These are phyloP conservation scores for Phytopythium ostracodes DNA, from an alignment of 352 stramenopile genomes.

Conservation along the genomic window DNA sequence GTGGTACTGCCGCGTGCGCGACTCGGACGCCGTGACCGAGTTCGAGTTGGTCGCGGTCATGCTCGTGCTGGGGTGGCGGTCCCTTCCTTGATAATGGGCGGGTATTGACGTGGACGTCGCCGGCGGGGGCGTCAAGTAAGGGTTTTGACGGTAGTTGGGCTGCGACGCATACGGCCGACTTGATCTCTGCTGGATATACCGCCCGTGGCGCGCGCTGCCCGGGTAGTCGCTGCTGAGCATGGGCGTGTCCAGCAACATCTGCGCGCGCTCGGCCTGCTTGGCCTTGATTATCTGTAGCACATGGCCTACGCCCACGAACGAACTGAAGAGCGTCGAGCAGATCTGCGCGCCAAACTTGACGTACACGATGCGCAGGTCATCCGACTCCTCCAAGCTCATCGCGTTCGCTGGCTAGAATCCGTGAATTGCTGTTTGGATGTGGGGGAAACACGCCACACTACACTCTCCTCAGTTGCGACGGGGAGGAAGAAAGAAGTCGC, in stretches of 20 bases:
- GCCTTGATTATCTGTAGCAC: conserved; percentile 44
- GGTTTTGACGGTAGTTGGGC: conserved; percentile 7
- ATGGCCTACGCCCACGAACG: conserved; percentile 63
- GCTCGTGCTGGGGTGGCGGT: conserved; percentile 11
- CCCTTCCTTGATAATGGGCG: conserved; percentile 3
- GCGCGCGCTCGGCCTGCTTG: conserved; percentile 23
- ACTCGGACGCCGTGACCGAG: conserved; percentile 20
- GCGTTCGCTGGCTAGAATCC: not conserved
- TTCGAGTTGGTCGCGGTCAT: conserved; percentile 25
- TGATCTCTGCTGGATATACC: conserved; percentile 4
- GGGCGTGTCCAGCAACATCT: conserved; percentile 26
- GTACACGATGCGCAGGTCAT: conserved; percentile 23
- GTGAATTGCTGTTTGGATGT: not conserved
- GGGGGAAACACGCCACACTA: too few relatives aligned
- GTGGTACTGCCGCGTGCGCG: conserved; percentile 18
- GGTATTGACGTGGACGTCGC: conserved; percentile 13
- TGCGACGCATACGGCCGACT: conserved; percentile 8
- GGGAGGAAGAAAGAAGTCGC: not conserved
- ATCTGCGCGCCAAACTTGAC: conserved; percentile 65
- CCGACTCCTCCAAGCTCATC: conserved; percentile 9
- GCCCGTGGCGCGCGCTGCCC: not conserved
- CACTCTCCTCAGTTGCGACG: not conserved
- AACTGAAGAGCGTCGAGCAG: conserved; percentile 59
- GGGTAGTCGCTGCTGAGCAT: conserved; percentile 22
- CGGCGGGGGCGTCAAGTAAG: not conserved